Evolutionary conservation across 2,329 filamentous ascomycete genomes (phyloP).

Genomic region (Diaporthe caulivora): DNA sequence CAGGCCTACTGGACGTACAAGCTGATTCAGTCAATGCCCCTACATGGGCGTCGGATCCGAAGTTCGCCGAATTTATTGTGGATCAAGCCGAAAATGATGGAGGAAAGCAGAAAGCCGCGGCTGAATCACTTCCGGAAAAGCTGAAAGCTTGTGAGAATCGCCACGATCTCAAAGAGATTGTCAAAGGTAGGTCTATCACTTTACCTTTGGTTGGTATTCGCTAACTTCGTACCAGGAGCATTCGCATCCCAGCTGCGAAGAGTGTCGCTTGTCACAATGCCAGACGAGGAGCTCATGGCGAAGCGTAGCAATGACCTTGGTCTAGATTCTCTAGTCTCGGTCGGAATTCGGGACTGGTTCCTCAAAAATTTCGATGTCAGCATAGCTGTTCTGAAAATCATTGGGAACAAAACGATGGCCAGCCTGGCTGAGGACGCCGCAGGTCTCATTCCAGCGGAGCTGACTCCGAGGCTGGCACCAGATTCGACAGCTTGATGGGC

Average conservation of each 20-base stretch:
- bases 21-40: conserved; percentile 29
- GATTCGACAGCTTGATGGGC: neutral
- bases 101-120: neutral
- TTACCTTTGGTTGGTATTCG: rapidly evolving
- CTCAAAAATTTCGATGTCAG: conserved; percentile 54
- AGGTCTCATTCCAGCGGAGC: neutral
- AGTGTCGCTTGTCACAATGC: neutral
- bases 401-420: conserved; percentile 11
- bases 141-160: neutral
- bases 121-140: neutral
- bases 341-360: conserved; percentile 59
- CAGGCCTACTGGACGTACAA: conserved; percentile 28
- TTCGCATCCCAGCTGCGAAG: conserved; percentile 5
- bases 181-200: neutral
- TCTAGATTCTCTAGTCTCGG: conserved; percentile 42
- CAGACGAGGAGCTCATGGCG: conserved; percentile 13
- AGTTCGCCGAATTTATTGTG: conserved; percentile 39
- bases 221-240: neutral
- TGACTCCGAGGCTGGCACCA: neutral
- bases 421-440: conserved; percentile 4
- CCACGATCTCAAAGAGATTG: neutral
- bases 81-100: neutral
- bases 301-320: conserved; percentile 33
- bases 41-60: conserved; percentile 40
- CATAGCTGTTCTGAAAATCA: conserved; percentile 57